Evolutionary conservation across 2,329 filamentous ascomycete species (phyloP).

Genomic region (Apiospora koreana): DNA sequence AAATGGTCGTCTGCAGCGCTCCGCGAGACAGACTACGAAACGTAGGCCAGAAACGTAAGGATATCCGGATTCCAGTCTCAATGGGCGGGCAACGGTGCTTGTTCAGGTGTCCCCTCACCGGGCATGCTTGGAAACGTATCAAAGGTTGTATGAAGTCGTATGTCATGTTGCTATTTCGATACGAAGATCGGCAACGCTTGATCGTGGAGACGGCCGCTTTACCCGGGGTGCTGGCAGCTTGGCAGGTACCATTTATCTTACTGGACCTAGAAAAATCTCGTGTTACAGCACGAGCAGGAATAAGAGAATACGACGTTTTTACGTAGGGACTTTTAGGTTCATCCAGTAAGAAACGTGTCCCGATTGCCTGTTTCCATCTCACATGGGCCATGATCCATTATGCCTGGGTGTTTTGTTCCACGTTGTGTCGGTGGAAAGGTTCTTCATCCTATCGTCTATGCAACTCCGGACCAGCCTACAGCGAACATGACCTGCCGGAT

Average conservation of each 20-base stretch:
- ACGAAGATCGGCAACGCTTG: neutral
- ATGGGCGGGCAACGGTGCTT: too few species aligned
- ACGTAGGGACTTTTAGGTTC: neutral
- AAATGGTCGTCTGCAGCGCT: too few species aligned
- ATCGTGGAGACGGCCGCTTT: neutral
- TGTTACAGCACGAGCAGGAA: neutral
- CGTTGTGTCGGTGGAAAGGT: neutral
- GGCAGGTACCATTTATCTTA: neutral
- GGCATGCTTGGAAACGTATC: too few species aligned
- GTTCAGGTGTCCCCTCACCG: too few species aligned
- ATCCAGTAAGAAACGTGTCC: neutral
- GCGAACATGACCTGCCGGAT: neutral
- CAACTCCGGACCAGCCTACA: too few species aligned
- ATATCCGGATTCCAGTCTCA: too few species aligned
- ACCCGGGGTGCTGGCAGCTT: neutral
- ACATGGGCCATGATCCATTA: neutral
- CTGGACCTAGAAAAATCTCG: neutral
- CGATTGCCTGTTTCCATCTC: neutral
- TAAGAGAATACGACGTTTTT: neutral
- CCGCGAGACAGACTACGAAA: too few species aligned
- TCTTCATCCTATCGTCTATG: neutral
- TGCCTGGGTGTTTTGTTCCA: neutral
- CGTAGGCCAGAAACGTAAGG: too few species aligned
- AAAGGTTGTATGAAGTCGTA: neutral
- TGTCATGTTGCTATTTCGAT: neutral